These are phyloP conservation scores for Mortierella sp. DNA, from an alignment of 371 early-diverging fungal genomes.

Conservation along the genomic window DNA sequence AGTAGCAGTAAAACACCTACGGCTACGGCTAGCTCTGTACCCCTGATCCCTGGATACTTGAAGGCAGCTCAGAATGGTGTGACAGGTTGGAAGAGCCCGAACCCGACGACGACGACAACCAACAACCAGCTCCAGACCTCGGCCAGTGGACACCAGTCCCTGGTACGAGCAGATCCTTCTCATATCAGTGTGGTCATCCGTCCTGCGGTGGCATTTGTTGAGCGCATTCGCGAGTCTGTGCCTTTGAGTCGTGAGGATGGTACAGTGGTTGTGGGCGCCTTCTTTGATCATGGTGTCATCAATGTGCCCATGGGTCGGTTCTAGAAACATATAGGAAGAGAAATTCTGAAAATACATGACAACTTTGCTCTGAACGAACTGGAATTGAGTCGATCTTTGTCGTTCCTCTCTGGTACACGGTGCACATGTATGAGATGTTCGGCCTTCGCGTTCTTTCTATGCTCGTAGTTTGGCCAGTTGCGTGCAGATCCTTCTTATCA, in stretches of 20 bases:
- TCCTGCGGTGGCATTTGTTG: conserved; percentile 53
- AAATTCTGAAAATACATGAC: too few species aligned
- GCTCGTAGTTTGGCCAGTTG: too few species aligned
- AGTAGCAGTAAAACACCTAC: conserved; percentile 29
- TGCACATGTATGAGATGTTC: too few species aligned
- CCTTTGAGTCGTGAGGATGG: conserved; percentile 56
- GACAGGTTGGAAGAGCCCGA: conserved; percentile 35
- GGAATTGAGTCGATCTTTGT: too few species aligned
- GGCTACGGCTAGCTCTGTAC: conserved; percentile 48
- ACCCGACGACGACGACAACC: conserved; percentile 8
- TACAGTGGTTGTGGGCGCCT: conserved; percentile 55
- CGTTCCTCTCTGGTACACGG: too few species aligned
- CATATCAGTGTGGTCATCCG: conserved; percentile 54
- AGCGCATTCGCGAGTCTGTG: conserved; percentile 40
- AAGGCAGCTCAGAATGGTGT: conserved; percentile 43
- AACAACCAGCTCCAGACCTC: conserved; percentile 36
- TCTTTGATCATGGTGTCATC: conserved; percentile 56
- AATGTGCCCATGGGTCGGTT: conserved; percentile 53
- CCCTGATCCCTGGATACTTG: conserved; percentile 49
- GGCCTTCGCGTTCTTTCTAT: too few species aligned
- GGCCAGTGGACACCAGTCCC: conserved; percentile 49
- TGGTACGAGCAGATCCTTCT: conserved; percentile 46
- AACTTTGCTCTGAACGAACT: too few species aligned
- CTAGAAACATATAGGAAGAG: too few species aligned
- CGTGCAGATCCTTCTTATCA: too few species aligned